phyloP scores from a whole-genome alignment of 2,329 filamentous ascomycete species.

The Ophiostoma piceae region DNA sequence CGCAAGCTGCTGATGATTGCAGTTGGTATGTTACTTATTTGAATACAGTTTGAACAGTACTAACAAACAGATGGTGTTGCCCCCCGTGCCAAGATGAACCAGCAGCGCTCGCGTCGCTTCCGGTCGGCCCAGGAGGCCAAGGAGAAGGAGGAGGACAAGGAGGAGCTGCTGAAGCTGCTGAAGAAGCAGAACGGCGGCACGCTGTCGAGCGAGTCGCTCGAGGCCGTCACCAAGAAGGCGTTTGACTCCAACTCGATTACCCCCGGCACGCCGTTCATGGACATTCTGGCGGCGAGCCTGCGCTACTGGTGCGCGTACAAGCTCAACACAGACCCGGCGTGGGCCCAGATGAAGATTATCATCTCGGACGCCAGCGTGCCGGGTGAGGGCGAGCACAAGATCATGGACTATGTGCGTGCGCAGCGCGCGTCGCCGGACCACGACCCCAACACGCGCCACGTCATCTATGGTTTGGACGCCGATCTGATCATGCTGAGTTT shows the following conservation, averaged over 20 bases:
- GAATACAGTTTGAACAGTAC: not conserved
- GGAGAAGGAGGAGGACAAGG: constrained; percentile 88
- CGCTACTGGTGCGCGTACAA: constrained; percentile 98
- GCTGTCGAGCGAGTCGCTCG: constrained; percentile 55
- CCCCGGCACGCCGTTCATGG: constrained; percentile 97
- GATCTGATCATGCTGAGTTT: constrained; percentile 98
- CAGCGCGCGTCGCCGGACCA: constrained; percentile 87
- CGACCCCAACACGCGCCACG: constrained; percentile 93
- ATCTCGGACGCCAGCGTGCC: constrained; percentile 98
- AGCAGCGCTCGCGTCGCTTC: constrained; percentile 93
- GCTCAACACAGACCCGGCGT: constrained; percentile 90
- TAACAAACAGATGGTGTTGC: constrained; percentile 74
- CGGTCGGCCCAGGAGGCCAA: constrained; percentile 89
- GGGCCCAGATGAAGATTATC: constrained; percentile 94
- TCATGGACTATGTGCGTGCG: constrained; percentile 96
- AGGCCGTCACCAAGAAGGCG: constrained; percentile 71
- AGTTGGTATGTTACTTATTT: constrained; percentile 61
- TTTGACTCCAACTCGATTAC: constrained; percentile 89
- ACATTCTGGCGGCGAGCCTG: constrained; percentile 81
- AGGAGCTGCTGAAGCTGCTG: constrained; percentile 78
- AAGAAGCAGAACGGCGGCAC: constrained; percentile 68
- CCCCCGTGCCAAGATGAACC: constrained; percentile 98
- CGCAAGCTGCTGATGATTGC: constrained; percentile 96
- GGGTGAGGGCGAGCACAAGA: constrained; percentile 97
- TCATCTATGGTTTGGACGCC: constrained; percentile 96